These are phyloP conservation scores for Pestalotiopsis sp. DNA, from an alignment of 2,329 filamentous ascomycete genomes.

Conservation along the genomic window DNA sequence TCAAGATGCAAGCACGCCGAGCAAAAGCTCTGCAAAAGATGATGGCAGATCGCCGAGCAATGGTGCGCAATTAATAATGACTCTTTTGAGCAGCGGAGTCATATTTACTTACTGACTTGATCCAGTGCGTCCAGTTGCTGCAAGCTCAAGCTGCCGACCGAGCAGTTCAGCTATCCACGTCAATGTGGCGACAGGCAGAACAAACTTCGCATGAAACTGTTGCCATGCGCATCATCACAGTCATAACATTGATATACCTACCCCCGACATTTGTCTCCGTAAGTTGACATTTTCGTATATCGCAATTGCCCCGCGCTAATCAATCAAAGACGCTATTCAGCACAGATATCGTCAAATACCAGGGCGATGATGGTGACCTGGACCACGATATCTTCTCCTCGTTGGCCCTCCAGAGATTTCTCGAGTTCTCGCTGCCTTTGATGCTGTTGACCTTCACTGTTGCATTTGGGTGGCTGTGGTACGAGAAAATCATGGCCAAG, in stretches of 20 bases:
- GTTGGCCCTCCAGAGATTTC: background rate
- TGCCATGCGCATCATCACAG: conserved; percentile 8
- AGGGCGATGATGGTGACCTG: background rate
- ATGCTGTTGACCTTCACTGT: background rate
- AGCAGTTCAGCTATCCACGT: conserved; percentile 28
- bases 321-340: background rate
- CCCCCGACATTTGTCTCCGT: conserved; percentile 4
- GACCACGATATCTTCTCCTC: background rate
- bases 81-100: background rate
- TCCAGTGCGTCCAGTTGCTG: conserved; percentile 22
- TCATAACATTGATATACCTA: conserved; percentile 2
- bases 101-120: background rate
- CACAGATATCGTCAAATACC: conserved; percentile 11
- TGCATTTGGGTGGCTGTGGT: background rate
- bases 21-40: conserved; percentile 34
- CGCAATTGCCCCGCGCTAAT: background rate
- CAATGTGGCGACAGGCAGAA: conserved; percentile 21
- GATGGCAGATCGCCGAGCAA: conserved; percentile 33
- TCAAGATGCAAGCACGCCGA: conserved; percentile 34
- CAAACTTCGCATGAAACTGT: conserved; percentile 30
- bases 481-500: background rate
- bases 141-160: conserved; percentile 28
- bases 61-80: conserved; percentile 19
- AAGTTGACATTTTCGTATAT: background rate
- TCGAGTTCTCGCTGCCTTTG: background rate